Percentiles rank a stretch among this genome's conserved stretches.
Evolutionary conservation across 2,329 filamentous ascomycete genomes (phyloP).

Genomic region (Ceratocystis destructans): DNA sequence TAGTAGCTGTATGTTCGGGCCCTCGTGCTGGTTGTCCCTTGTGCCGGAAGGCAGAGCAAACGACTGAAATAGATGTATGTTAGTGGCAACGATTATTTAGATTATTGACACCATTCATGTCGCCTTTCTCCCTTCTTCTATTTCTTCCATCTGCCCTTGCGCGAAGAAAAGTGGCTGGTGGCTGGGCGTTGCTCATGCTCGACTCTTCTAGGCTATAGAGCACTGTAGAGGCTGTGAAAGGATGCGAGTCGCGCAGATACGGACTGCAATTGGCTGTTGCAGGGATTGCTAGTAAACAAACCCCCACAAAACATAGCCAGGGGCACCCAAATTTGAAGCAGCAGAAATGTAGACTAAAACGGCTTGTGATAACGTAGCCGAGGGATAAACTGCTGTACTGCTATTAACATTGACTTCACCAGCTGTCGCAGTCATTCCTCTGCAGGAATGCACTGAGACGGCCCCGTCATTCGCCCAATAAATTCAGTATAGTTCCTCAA

Average conservation of each 20-base stretch:
- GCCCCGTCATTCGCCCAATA: neutral
- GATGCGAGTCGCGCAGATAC: slow-evolving; percentile 7
- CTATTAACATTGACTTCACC: neutral
- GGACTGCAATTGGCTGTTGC: slow-evolving; percentile 12
- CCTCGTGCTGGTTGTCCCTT: too few relatives aligned
- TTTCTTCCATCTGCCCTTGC: slow-evolving; percentile 6
- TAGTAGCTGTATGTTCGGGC: too few relatives aligned
- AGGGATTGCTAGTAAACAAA: slow-evolving; percentile 18
- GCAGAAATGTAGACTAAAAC: neutral
- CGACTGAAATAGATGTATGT: too few relatives aligned
- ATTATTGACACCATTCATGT: slow-evolving; percentile 1
- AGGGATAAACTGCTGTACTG: neutral
- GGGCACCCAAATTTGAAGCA: neutral
- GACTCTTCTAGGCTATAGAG: neutral
- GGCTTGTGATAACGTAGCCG: slow-evolving; percentile 5
- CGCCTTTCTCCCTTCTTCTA: neutral
- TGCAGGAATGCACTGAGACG: neutral
- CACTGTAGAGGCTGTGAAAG: slow-evolving; percentile 4
- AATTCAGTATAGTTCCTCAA: neutral
- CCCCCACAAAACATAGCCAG: slow-evolving; percentile 12
- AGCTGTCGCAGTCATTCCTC: neutral
- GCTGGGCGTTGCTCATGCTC: slow-evolving; percentile 7
- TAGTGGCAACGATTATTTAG: neutral
- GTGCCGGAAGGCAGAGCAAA: too few relatives aligned
- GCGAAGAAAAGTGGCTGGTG: slow-evolving; percentile 6